Evolutionary conservation across 2,329 filamentous ascomycete genomes (phyloP).

Genomic region (Magnaporthiopsis incrustans): DNA sequence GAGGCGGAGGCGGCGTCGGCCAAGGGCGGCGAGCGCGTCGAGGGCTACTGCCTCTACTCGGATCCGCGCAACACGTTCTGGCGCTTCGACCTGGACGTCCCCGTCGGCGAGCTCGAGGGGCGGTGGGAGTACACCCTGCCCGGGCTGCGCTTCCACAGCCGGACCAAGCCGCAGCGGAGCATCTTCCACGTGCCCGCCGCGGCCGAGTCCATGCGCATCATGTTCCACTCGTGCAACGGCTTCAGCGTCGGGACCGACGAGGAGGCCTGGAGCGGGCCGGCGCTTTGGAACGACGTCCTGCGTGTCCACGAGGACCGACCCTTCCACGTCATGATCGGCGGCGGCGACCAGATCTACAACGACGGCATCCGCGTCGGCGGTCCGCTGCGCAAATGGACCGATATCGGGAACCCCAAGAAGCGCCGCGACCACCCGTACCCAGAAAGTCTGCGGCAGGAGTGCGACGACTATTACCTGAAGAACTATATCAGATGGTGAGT

Average conservation of each 20-base stretch:
- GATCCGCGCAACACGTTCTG: slow-evolving; percentile 74
- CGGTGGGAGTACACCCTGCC: slow-evolving; percentile 73
- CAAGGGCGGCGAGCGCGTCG: slow-evolving; percentile 30
- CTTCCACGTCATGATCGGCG: slow-evolving; percentile 94
- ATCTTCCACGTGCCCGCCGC: slow-evolving; percentile 79
- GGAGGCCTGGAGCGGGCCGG: slow-evolving; percentile 80
- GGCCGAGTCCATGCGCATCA: slow-evolving; percentile 88
- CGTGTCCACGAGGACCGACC: slow-evolving; percentile 71
- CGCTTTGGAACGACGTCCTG: slow-evolving; percentile 88
- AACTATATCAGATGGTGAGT: slow-evolving; percentile 69
- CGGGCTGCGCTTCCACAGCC: slow-evolving; percentile 52
- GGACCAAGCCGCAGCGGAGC: slow-evolving; percentile 50
- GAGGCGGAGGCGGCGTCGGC: slow-evolving; percentile 7
- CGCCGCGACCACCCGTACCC: slow-evolving; percentile 74
- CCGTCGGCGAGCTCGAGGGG: slow-evolving; percentile 61
- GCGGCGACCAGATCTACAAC: slow-evolving; percentile 95
- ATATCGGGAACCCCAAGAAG: slow-evolving; percentile 73
- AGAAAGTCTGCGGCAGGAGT: slow-evolving; percentile 67
- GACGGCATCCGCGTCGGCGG: slow-evolving; percentile 82
- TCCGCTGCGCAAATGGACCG: slow-evolving; percentile 74
- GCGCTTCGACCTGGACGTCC: slow-evolving; percentile 77
- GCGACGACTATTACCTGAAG: slow-evolving; percentile 86
- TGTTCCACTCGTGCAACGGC: slow-evolving; percentile 98
- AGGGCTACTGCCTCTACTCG: slow-evolving; percentile 55
- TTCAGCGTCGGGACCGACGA: slow-evolving; percentile 86